A percentile compares a stretch with the other conserved stretches of the same genome.
Conservation (phyloP, 345 rosid genomes). For the Citrus medica region DNA sequence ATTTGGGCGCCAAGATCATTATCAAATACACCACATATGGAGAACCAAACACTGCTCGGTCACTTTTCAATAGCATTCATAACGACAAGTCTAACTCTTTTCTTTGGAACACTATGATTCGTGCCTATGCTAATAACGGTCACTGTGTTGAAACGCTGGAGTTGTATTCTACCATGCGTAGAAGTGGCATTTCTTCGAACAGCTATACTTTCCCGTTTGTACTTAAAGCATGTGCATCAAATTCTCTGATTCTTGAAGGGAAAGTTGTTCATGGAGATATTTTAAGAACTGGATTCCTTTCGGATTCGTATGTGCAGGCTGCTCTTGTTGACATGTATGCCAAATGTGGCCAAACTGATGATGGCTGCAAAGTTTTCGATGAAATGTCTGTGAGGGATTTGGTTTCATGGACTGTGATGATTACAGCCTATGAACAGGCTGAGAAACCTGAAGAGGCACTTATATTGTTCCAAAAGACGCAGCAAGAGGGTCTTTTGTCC, state of each 20-base stretch:
- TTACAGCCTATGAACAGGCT: conserved; percentile 32
- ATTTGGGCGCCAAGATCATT: conserved; percentile 40
- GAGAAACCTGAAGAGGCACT: conserved; percentile 17
- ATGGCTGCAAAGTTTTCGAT: conserved; percentile 35
- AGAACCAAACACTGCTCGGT: conserved; percentile 20
- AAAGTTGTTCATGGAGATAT: conserved; percentile 35
- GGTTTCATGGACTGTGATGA: conserved; percentile 51
- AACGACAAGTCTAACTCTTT: conserved; percentile 30
- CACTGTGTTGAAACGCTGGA: conserved; percentile 31
- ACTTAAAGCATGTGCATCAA: conserved; percentile 38
- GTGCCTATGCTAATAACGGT: conserved; percentile 43
- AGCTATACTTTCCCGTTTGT: conserved; percentile 44
- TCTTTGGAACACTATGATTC: conserved; percentile 49
- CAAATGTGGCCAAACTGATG: conserved; percentile 29
- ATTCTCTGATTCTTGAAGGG: conserved; percentile 31
- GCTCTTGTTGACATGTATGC: conserved; percentile 40
- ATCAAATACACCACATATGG: conserved; percentile 36
- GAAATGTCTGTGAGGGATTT: conserved; percentile 42
- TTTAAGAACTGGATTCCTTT: conserved; percentile 32
- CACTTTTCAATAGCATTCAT: conserved; percentile 28
- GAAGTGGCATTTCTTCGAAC: conserved; percentile 30
- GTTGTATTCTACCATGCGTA: conserved; percentile 39
- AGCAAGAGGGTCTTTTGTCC: conserved; percentile 26
- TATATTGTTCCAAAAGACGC: conserved; percentile 24
- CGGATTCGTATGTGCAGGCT: conserved; percentile 31